phyloP scores from a whole-genome alignment of 257 asterid species.

The Cinchona pubescens region DNA sequence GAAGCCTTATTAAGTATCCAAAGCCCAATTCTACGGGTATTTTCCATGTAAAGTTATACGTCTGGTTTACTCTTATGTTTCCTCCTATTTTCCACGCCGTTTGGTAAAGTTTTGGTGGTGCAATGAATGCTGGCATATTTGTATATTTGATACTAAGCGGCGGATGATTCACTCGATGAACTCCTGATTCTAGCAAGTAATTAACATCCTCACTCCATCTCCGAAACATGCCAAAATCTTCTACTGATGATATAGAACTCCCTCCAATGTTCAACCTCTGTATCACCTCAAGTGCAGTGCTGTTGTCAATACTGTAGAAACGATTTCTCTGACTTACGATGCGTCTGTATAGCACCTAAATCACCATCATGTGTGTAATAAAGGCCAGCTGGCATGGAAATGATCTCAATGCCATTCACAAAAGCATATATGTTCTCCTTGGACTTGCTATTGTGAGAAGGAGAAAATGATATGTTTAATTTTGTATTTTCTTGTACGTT shows the following conservation, averaged over 20 bases:
- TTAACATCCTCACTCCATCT: conserved; percentile 42
- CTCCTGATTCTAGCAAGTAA: conserved; percentile 36
- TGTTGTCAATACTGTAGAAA: conserved; percentile 40
- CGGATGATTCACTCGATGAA: conserved; percentile 21
- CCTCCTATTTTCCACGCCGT: conserved; percentile 26
- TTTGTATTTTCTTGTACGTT: conserved; percentile 25
- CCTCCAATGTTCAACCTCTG: conserved; percentile 56
- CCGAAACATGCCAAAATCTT: conserved; percentile 48
- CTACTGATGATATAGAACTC: conserved; percentile 34
- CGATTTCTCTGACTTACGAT: conserved; percentile 40
- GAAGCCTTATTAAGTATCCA: conserved; percentile 18
- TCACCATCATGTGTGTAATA: conserved; percentile 42
- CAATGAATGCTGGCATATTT: conserved; percentile 19
- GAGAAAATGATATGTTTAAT: conserved; percentile 31
- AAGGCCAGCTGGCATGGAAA: conserved; percentile 33
- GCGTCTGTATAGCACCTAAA: conserved; percentile 28
- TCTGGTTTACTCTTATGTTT: neutral
- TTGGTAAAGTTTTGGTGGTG: conserved; percentile 44
- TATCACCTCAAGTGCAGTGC: conserved; percentile 49
- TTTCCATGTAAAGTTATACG: conserved; percentile 8
- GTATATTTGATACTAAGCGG: conserved; percentile 10
- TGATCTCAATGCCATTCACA: conserved; percentile 48
- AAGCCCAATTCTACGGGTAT: conserved; percentile 14
- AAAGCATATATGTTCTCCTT: conserved; percentile 30
- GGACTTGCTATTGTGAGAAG: conserved; percentile 15